Evolutionary conservation across 2,329 filamentous ascomycete genomes (phyloP), one percentile per base, ranked within the genome.

Genomic region (Onygenales sp.): DNA sequence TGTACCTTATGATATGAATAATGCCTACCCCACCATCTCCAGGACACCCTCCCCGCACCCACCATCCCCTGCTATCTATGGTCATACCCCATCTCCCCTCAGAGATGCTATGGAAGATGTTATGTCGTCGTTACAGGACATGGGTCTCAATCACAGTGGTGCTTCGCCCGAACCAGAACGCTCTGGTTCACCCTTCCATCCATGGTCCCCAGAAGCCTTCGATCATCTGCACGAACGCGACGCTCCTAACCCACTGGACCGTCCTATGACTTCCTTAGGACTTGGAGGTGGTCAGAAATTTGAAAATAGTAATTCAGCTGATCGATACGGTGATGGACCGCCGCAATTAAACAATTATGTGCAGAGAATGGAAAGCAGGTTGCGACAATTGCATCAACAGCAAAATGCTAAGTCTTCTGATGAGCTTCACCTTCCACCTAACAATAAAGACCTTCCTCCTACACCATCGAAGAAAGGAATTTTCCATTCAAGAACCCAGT

Each of bases 91-190:
- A 1, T 97, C 93, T 2, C 93, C 93, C 0, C 74, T 98, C 2
- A 81, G 93, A 55, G 89, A 91, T 68, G 93, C 93, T 1, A 98
- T 98, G 90, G 92, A 97, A 65, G 92, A 94, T 69, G 91, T 98
- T 3, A 96, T 97, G 83, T 89, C 93, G 59, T 94, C 93, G 53
- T 72, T 98, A 43, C 86, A 95, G 65, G 90, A 91, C 56, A 88
- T 98, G 76, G 85, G 85, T 14, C 76, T 85, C 61, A 75, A 80
- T 43, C 78, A 78, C 53, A 72, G 78, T 21, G 69, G 66, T 9
- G 68, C 72, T 33, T 75, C 75, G 57, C 63, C 75, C 11, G 78
- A 80, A 36, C 78, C 82, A 0, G 77, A 82, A 43, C 73, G 78
- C 0, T 69, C 69, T 48, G 62, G 64, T 43, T 67, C 58, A 6